Conservation (phyloP, 768 basidiomycete genomes). For the Leccinum broughii region DNA sequence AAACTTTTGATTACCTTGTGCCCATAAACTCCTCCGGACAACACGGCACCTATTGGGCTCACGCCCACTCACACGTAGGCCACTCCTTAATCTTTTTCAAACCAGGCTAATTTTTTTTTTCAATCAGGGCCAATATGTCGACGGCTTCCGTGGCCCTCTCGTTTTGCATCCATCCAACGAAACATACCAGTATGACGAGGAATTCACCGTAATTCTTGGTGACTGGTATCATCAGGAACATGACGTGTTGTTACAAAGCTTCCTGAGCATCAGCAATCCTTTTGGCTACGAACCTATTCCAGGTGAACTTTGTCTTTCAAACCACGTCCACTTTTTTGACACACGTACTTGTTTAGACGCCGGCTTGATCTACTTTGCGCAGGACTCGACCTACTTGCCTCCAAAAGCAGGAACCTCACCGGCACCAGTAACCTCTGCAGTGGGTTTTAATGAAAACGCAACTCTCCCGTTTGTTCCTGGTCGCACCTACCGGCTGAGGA, state of each 20-base stretch:
- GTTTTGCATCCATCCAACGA: conserved; percentile 71
- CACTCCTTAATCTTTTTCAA: not conserved
- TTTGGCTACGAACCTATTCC: conserved; percentile 88
- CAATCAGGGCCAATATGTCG: conserved; percentile 81
- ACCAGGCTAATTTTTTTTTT: not conserved
- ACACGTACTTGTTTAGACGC: conserved; percentile 50
- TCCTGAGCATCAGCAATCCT: conserved; percentile 74
- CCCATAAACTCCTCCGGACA: conserved; percentile 68
- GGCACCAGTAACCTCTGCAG: conserved; percentile 50
- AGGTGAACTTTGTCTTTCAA: conserved; percentile 39
- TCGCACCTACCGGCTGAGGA: conserved; percentile 85
- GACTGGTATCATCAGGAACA: conserved; percentile 95
- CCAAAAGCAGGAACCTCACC: conserved; percentile 51
- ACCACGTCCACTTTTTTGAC: not conserved
- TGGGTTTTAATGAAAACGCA: conserved; percentile 87
- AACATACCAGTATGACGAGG: conserved; percentile 79
- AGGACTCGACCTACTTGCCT: conserved; percentile 69
- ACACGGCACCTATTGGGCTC: conserved; percentile 82
- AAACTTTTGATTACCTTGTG: conserved; percentile 72
- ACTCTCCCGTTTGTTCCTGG: conserved; percentile 80
- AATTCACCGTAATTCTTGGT: conserved; percentile 80
- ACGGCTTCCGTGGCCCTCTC: conserved; percentile 88
- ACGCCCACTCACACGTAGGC: conserved; percentile 56
- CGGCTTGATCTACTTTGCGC: conserved; percentile 79
- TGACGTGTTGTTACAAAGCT: conserved; percentile 55